A percentile compares a stretch with the other conserved stretches of the same genome.
Conservation (phyloP, 108 stramenopile genomes). For the Fragilariopsis cylindrus region DNA sequence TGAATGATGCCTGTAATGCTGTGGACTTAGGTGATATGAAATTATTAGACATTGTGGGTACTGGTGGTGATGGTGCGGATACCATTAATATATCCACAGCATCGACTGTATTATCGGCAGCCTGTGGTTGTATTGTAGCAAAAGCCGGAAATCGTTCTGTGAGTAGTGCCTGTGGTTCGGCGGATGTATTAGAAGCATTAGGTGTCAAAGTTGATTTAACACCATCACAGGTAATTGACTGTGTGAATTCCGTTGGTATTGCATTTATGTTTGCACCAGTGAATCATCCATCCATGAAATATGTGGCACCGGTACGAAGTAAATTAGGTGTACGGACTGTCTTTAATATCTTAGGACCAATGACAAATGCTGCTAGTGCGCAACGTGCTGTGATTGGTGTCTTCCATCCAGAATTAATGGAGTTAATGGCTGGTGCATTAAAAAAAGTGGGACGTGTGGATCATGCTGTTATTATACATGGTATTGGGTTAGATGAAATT, state of each 20-base stretch:
- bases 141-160: conserved; percentile 97
- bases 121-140: conserved; percentile 92
- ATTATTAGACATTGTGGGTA: conserved; percentile 98
- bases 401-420: conserved; percentile 86
- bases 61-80: conserved; percentile 99
- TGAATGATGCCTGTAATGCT: conserved; percentile 82
- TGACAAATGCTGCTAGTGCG: conserved; percentile 97
- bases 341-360: conserved; percentile 98
- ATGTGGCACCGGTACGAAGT: conserved; percentile 94
- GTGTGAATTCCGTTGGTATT: conserved; percentile 85
- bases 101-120: conserved; percentile 93
- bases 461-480: conserved; percentile 97
- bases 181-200: conserved; percentile 95
- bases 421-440: conserved; percentile 90
- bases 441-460: conserved; percentile 92
- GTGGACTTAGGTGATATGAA: conserved; percentile 65
- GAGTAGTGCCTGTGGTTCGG: conserved; percentile 87
- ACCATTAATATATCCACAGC: conserved; percentile 98
- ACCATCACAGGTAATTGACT: conserved; percentile 86
- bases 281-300: conserved; percentile 97
- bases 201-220: conserved; percentile 92
- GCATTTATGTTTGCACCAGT: conserved; percentile 98
- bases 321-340: conserved; percentile 93
- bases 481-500: conserved; percentile 97
- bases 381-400: conserved; percentile 97